Percentiles rank a stretch among this genome's conserved stretches.
phyloP scores from a whole-genome alignment of 306 rosid genomes.

The Ceratonia siliqua region DNA sequence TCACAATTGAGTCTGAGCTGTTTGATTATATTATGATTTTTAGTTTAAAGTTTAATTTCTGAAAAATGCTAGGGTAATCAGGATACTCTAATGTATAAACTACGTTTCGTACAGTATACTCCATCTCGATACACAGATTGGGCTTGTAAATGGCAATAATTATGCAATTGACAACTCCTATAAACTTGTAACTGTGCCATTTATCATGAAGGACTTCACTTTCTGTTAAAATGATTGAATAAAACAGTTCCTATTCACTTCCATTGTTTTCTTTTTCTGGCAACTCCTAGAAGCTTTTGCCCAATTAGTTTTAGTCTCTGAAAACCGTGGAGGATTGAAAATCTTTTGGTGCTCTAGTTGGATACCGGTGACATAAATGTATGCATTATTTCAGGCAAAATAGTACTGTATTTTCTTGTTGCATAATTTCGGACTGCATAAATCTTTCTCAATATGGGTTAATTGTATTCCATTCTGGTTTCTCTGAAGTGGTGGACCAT shows the following conservation, averaged over 20 bases:
- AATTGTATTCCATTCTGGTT: not conserved
- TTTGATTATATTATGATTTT: constrained; percentile 2
- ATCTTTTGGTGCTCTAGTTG: not conserved
- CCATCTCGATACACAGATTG: not conserved
- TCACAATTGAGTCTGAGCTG: not conserved
- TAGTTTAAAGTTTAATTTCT: not conserved
- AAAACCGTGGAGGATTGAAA: not conserved
- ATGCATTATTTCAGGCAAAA: not conserved
- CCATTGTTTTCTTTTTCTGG: not conserved
- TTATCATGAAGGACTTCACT: constrained; percentile 1
- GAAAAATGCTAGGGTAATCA: not conserved
- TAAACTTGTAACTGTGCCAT: not conserved
- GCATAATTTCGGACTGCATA: not conserved
- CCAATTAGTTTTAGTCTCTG: not conserved
- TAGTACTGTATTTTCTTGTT: constrained; percentile 7
- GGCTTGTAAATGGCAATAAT: not conserved
- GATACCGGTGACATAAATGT: not conserved
- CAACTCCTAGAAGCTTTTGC: constrained; percentile 8
- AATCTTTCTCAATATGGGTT: not conserved
- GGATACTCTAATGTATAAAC: not conserved
- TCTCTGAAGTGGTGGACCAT: not conserved
- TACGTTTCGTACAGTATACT: not conserved
- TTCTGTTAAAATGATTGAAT: constrained; percentile 3
- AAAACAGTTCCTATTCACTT: constrained; percentile 2
- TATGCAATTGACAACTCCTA: not conserved